Evolutionary conservation across 768 basidiomycete genomes (phyloP).

Genomic region (Pulveroboletus ravenelii): DNA sequence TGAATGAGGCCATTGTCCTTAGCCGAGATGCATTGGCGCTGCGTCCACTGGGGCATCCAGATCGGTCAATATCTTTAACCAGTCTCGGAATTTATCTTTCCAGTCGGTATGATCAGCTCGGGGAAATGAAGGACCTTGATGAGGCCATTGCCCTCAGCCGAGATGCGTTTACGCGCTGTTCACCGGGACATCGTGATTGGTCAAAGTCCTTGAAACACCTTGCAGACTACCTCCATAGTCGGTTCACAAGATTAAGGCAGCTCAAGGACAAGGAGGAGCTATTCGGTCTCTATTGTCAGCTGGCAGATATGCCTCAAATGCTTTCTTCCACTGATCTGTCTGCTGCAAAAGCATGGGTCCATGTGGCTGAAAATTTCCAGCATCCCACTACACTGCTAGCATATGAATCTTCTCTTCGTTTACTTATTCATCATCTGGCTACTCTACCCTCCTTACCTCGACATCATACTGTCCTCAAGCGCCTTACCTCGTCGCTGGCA

Average conservation of each 20-base stretch:
- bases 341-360: background rate
- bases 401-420: background rate
- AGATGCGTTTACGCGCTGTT: background rate
- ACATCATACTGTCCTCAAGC: background rate
- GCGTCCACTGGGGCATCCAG: background rate
- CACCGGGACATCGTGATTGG: background rate
- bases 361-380: background rate
- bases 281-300: background rate
- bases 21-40: background rate
- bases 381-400: conserved; percentile 5
- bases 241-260: background rate
- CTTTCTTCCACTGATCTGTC: background rate
- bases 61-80: background rate
- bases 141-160: background rate
- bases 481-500: background rate
- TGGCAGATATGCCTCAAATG: background rate
- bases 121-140: background rate
- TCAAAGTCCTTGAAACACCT: background rate
- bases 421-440: background rate
- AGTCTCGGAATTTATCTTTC: background rate
- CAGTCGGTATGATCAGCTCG: background rate
- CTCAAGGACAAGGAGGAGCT: background rate
- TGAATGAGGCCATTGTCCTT: background rate
- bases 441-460: background rate
- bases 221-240: background rate